phyloP scores from a whole-genome alignment of 2,329 filamentous ascomycete genomes.

The Beauveria bassiana region DNA sequence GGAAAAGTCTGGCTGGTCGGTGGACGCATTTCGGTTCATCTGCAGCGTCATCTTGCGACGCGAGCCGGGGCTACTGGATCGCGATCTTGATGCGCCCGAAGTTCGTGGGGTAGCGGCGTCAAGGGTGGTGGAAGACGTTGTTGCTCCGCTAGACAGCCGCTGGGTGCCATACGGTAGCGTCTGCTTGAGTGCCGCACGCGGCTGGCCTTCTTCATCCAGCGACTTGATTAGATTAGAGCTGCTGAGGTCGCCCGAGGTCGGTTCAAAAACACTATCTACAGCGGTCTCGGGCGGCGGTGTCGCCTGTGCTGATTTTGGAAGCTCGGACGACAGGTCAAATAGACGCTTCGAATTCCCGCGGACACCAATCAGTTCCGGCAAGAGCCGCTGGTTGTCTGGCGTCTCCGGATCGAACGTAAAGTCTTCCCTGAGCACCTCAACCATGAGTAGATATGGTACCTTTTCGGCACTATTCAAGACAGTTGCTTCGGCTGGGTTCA shows the following conservation, averaged over 20 bases:
- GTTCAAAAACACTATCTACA: constrained; percentile 74
- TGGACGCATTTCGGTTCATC: constrained; percentile 43
- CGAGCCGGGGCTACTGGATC: constrained; percentile 58
- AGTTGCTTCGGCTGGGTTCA: constrained; percentile 78
- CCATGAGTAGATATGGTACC: constrained; percentile 78
- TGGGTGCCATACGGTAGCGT: constrained; percentile 31
- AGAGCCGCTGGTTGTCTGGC: constrained; percentile 60
- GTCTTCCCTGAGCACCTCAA: constrained; percentile 73
- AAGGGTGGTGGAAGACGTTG: constrained; percentile 50
- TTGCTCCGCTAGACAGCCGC: constrained; percentile 53
- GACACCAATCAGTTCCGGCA: constrained; percentile 49
- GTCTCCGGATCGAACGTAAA: constrained; percentile 75
- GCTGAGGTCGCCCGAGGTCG: constrained; percentile 68
- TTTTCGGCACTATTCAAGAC: constrained; percentile 82
- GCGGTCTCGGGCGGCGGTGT: constrained; percentile 36
- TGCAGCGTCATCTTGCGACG: constrained; percentile 54
- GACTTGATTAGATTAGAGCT: constrained; percentile 62
- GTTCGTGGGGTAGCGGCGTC: constrained; percentile 59
- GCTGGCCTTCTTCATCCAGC: constrained; percentile 39
- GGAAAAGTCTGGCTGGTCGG: constrained; percentile 72
- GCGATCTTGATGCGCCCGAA: constrained; percentile 59
- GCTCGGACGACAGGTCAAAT: constrained; percentile 60
- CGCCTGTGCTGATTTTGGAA: constrained; percentile 42
- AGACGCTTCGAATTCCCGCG: constrained; percentile 51
- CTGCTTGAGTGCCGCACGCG: constrained; percentile 22